phyloP scores from a whole-genome alignment of 768 basidiomycete species.

The Tulasnella sp. region DNA sequence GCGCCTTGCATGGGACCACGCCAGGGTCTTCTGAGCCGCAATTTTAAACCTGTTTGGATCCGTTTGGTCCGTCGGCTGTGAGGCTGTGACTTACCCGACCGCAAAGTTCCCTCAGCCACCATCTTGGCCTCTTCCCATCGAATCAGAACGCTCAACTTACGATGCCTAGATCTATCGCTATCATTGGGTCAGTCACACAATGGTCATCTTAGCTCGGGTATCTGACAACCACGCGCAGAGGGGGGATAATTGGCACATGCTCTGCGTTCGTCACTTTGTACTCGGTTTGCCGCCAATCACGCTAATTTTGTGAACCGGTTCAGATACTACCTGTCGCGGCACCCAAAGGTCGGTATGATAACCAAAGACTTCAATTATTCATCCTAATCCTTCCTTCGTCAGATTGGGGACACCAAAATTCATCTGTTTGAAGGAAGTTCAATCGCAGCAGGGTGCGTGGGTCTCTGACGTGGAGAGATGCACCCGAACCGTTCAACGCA shows the following conservation, averaged over 20 bases:
- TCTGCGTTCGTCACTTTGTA: constrained; percentile 24
- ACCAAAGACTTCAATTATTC: neutral
- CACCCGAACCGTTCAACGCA: constrained; percentile 32
- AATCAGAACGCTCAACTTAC: neutral
- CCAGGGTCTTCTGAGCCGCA: no score
- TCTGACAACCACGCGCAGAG: constrained; percentile 16
- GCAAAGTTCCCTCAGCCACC: neutral
- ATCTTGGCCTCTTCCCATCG: neutral
- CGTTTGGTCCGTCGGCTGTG: neutral
- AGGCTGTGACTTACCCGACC: neutral
- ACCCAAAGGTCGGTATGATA: constrained; percentile 26
- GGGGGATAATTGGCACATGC: constrained; percentile 29
- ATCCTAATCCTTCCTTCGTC: neutral
- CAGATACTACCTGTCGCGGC: constrained; percentile 36
- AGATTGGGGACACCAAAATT: constrained; percentile 25
- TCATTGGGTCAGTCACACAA: constrained; percentile 25
- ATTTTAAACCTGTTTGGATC: neutral
- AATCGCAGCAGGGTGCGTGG: constrained; percentile 31
- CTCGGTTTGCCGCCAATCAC: neutral
- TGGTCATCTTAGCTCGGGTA: neutral
- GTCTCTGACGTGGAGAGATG: neutral
- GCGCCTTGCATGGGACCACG: no score
- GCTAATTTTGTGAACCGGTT: neutral
- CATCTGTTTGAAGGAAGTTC: constrained; percentile 31
- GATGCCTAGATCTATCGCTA: constrained; percentile 26